Base-by-base conservation (phyloP, 345 rosid genomes). In the Capsella bursapastoris region DNA sequence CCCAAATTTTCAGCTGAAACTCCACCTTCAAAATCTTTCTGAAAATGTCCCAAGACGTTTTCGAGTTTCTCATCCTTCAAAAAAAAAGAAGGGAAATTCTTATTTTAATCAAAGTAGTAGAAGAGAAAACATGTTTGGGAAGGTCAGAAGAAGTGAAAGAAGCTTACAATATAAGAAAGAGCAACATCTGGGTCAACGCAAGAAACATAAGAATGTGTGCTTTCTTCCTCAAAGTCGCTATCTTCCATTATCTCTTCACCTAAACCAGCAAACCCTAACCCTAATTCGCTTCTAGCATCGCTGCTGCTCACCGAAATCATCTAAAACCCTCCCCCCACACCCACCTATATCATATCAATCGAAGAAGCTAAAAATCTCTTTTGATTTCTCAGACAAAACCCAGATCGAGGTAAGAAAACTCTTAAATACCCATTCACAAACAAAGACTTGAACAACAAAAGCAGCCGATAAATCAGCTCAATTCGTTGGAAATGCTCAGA, bases 1-100 rank as follows among this genome's bases (percentile, higher is more conserved):
- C 95, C 95, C 79, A 89, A 77, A 84, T 83, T 85, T 63, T 89
- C 95, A n/a, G 91, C 87, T 5, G 91, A 87, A 68, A 86, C 86
- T 40, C 88, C 91, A 66, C 95, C 95, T 86, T 89, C 91, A 82
- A 89, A 89, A 81, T 87, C 91, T 52, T 89, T 89, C 61, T 87
- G 91, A 51, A 89, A 83, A 80, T 87, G 90, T 51, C 91, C 95
- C 81, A 89, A 69, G 9, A 87, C 88, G 62, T 83, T 69, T 66
- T 87, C 86, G 16, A 89, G 82, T 70, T 85, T 89, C 67, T 83
- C 95, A 74, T 80, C 95, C 95, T 89, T 22, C 25, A 22, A 2
- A 22, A 22, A 22, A 73, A 67, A 56, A 22, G 58, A 55, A 31
- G 8, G 11, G 47, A 13, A 65, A 49, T 37, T n/a, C 11, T 41